Base-by-base conservation (phyloP, 257 asterid species). In the Coffea eugenioides region DNA sequence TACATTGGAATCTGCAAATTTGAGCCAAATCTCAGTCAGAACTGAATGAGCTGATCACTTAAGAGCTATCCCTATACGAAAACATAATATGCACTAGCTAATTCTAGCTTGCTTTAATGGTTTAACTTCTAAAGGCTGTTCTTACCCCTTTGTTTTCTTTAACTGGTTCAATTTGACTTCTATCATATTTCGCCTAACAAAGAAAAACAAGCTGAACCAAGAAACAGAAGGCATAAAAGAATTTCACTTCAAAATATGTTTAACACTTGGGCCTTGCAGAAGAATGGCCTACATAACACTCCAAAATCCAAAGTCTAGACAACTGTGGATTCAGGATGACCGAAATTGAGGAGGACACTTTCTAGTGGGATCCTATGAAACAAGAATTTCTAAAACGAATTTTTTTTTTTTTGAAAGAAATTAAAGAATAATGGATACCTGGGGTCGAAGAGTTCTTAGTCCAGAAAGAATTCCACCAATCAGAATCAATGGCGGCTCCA, bases 381-480 rank as follows among this genome's bases (percentile, higher is more conserved):
- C 5, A 21, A 59, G 25, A 57, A 18, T 1, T 8, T 13, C 16
- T 14, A 25, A 3, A 16, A 27, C 8, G 71, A 31, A 0, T 31
- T 31, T 31, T 31, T 31, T 31, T 31, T 31, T 31, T 31, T 31
- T 31, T 31, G 34, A 31, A 31, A 71, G 69, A 31, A 81, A 49
- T n/a, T 5, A 73, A 76, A 15, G 54, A 76, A n/a, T 48, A 67
- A 81, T 56, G 61, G 39, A 27, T 45, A 93, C 96, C 97, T 77
- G 86, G 82, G 78, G 80, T 11, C 31, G 88, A 84, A 81, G 94
- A 90, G 74, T 92, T 92, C 88, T 87, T 95, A 80, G 77, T 87
- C 97, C 92, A 93, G 90, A 92, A 93, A 34, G 89, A 77, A 65
- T 90, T 93, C 99, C 99, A 95, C 97, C 98, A 95, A 80, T 95